Percentiles rank a stretch among this genome's conserved stretches.
phyloP scores from a whole-genome alignment of 441 rosid species.

The Breynia disticha region DNA sequence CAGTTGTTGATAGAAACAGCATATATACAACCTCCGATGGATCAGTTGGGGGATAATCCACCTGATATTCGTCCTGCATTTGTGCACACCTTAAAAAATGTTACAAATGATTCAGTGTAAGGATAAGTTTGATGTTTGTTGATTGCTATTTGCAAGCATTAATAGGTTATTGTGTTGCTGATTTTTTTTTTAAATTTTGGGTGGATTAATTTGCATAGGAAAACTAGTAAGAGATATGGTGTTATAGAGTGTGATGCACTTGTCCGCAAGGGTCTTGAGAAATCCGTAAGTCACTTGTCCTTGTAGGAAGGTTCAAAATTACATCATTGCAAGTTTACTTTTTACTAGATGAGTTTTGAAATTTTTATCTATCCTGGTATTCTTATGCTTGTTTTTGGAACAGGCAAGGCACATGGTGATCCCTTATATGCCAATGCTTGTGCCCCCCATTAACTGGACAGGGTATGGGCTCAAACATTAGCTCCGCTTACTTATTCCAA shows the following conservation, averaged over 20 bases:
- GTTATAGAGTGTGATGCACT: conserved; percentile 92
- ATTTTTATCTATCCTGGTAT: conserved; percentile 11
- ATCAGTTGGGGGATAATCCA: conserved; percentile 60
- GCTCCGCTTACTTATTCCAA: neutral
- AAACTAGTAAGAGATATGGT: conserved; percentile 70
- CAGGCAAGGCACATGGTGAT: conserved; percentile 98
- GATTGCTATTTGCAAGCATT: neutral
- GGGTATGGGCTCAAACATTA: conserved; percentile 42
- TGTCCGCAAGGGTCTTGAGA: conserved; percentile 76
- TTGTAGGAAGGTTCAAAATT: conserved; percentile 3
- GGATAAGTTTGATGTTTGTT: conserved; percentile 18
- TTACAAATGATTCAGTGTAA: conserved; percentile 54
- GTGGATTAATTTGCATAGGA: conserved; percentile 30
- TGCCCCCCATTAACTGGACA: conserved; percentile 87
- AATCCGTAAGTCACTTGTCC: conserved; percentile 49
- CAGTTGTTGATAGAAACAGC: conserved; percentile 81
- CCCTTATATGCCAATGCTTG: conserved; percentile 95
- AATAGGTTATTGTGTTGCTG: neutral
- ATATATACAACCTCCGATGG: conserved; percentile 73
- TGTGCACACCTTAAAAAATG: conserved; percentile 47
- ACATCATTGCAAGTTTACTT: conserved; percentile 1
- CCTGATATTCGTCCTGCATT: conserved; percentile 94
- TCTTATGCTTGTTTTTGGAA: conserved; percentile 16
- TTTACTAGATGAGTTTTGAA: neutral
- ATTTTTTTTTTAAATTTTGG: conserved; percentile 11